Percentiles rank a stretch among this genome's conserved stretches.
Evolutionary conservation across 768 basidiomycete genomes (phyloP).

Genomic region (Suillus placidus): DNA sequence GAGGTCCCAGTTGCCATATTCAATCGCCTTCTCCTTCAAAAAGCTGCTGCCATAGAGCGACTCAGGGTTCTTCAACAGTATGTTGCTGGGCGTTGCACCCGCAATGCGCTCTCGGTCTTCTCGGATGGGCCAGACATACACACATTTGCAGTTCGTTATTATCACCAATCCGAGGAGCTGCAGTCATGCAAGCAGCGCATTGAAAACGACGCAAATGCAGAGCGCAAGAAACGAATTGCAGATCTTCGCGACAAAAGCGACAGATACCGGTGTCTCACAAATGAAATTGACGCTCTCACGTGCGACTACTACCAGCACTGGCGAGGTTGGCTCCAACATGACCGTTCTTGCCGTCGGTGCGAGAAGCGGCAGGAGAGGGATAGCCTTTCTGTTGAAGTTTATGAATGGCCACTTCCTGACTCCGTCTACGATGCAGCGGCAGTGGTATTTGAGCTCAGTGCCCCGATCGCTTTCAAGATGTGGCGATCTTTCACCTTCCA

Average conservation of each 20-base stretch:
- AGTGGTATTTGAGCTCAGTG: constrained; percentile 45
- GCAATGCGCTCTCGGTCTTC: constrained; percentile 31
- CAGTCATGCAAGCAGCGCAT: constrained; percentile 31
- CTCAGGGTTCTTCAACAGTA: constrained; percentile 33
- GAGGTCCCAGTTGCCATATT: constrained; percentile 43
- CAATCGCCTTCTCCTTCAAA: constrained; percentile 45
- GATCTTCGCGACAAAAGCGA: constrained; percentile 31
- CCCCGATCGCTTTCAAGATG: constrained; percentile 38
- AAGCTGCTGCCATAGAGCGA: constrained; percentile 29
- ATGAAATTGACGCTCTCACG: neutral
- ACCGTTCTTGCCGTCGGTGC: constrained; percentile 31
- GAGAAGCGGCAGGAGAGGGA: constrained; percentile 15
- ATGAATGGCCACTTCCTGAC: constrained; percentile 50
- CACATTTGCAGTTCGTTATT: constrained; percentile 41
- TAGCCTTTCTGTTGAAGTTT: constrained; percentile 31
- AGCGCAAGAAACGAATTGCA: constrained; percentile 22
- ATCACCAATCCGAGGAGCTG: constrained; percentile 20
- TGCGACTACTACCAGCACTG: neutral
- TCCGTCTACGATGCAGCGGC: constrained; percentile 21
- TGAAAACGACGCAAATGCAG: constrained; percentile 24
- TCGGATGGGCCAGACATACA: constrained; percentile 15
- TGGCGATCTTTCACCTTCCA: constrained; percentile 45
- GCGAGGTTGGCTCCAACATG: neutral
- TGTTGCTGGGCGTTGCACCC: constrained; percentile 31
- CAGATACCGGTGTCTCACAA: constrained; percentile 12